These are phyloP conservation scores for Pyrus betulifolia DNA, from an alignment of 306 rosid genomes.

Conservation along the genomic window DNA sequence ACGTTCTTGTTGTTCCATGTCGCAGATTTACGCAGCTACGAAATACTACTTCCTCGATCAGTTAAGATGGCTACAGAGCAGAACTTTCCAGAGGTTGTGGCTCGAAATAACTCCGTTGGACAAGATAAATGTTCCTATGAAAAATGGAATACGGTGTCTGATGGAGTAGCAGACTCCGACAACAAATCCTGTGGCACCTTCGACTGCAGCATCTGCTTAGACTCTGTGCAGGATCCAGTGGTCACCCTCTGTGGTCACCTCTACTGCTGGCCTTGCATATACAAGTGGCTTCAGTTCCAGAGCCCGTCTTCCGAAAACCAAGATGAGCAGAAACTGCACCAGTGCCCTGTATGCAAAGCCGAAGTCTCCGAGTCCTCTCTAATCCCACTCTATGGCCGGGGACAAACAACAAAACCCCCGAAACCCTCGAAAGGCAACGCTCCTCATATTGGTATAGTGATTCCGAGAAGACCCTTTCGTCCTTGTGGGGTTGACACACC, in stretches of 20 bases:
- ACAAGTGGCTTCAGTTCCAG: conserved; percentile 64
- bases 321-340: conserved; percentile 28
- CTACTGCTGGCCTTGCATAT: conserved; percentile 96
- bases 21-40: conserved; percentile 21
- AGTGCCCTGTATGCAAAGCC: conserved; percentile 89
- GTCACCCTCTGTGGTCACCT: conserved; percentile 97
- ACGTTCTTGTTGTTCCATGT: background rate
- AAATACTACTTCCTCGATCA: background rate
- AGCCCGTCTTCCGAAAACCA: conserved; percentile 16
- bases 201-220: conserved; percentile 92
- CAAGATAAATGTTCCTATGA: conserved; percentile 33
- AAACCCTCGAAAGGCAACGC: conserved; percentile 33
- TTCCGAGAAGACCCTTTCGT: conserved; percentile 59
- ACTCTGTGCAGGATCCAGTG: conserved; percentile 74
- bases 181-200: conserved; percentile 39
- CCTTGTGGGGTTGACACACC: conserved; percentile 32
- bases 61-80: conserved; percentile 41
- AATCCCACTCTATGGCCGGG: conserved; percentile 67
- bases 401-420: conserved; percentile 28
- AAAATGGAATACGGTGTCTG: conserved; percentile 34
- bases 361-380: conserved; percentile 55
- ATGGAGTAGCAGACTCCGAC: conserved; percentile 26
- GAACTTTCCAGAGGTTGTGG: conserved; percentile 32
- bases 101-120: conserved; percentile 23
- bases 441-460: conserved; percentile 25